phyloP scores from a whole-genome alignment of 179 eudicot genomes.

The Beta corolliflora region DNA sequence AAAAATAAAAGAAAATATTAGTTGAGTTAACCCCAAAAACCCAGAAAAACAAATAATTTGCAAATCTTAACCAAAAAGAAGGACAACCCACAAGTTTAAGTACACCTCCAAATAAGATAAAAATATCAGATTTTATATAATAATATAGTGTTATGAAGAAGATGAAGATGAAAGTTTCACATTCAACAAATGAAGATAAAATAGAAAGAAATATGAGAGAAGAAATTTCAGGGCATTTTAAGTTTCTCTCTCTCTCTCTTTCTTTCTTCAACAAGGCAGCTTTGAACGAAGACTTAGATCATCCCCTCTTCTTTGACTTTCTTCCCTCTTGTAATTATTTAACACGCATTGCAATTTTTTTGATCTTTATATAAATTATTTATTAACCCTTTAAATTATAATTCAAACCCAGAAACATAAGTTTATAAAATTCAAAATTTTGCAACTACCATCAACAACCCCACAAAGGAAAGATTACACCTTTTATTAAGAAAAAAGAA shows the following conservation, averaged over 20 bases:
- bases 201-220: slow-evolving; percentile 6
- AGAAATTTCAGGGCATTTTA: slow-evolving; percentile 30
- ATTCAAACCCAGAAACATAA: neutral
- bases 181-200: slow-evolving; percentile 22
- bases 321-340: slow-evolving; percentile 7
- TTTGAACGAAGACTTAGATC: slow-evolving; percentile 53
- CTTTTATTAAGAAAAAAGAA: neutral
- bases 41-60: slow-evolving; percentile 13
- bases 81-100: slow-evolving; percentile 15
- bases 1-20: too few relatives aligned
- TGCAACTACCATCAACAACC: slow-evolving; percentile 44
- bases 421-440: slow-evolving; percentile 7
- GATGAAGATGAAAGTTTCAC: neutral
- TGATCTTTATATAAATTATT: slow-evolving; percentile 3
- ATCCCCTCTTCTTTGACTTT: slow-evolving; percentile 47
- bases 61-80: slow-evolving; percentile 12
- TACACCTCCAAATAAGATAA: neutral
- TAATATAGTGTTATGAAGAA: neutral
- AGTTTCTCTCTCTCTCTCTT: slow-evolving; percentile 4
- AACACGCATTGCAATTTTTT: slow-evolving; percentile 29
- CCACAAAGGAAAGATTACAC: slow-evolving; percentile 15
- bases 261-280: slow-evolving; percentile 28
- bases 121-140: neutral
- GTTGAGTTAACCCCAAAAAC: neutral
- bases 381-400: neutral